phyloP scores from a whole-genome alignment of 1,284 basidiomycete genomes.

The Gymnopus androsaceus region DNA sequence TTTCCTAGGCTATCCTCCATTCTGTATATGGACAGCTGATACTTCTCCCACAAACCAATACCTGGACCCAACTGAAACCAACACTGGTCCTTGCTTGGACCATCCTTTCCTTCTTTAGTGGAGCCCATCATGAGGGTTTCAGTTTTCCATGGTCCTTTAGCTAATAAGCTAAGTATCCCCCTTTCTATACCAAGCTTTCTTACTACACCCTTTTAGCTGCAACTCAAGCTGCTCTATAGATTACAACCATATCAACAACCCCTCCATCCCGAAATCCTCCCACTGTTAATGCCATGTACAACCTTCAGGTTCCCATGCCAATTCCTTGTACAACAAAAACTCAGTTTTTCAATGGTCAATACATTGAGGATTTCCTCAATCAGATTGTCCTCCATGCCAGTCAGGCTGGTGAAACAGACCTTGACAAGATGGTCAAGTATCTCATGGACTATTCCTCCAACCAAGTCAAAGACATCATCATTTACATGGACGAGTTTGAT shows the following conservation, averaged over 20 bases:
- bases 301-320: conserved; percentile 9
- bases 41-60: no score
- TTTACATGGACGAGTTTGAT: conserved; percentile 13
- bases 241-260: background rate
- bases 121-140: background rate
- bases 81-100: background rate
- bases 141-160: background rate
- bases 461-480: conserved; percentile 10
- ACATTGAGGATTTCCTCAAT: conserved; percentile 5
- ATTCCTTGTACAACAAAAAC: conserved; percentile 4
- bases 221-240: background rate
- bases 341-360: conserved; percentile 7
- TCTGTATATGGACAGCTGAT: no score
- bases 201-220: background rate
- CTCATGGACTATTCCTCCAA: conserved; percentile 15
- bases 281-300: background rate
- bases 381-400: conserved; percentile 2
- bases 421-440: conserved; percentile 13
- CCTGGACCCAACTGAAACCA: no score
- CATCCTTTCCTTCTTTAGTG: background rate
- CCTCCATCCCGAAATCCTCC: background rate
- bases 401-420: conserved; percentile 7
- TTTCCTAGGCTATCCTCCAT: no score
- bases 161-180: background rate
- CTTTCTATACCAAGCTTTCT: background rate